A percentile compares a stretch with the other conserved stretches of the same genome.
Evolutionary conservation across 106 monocot genomes (phyloP).

Genomic region (Dioscorea dumetorum): DNA sequence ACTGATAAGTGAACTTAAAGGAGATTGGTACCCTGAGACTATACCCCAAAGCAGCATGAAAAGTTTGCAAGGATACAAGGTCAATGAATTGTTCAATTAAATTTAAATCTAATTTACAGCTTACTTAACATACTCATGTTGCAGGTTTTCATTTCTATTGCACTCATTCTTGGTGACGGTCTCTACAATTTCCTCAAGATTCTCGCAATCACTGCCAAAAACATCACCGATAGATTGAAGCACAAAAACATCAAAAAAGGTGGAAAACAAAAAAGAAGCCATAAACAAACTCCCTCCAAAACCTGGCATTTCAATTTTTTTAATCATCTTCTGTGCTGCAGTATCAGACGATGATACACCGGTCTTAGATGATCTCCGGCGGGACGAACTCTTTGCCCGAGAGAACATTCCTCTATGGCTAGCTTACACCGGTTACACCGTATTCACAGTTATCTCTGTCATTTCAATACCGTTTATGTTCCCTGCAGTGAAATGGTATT

Average conservation of each 20-base stretch:
- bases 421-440: conserved; percentile 48
- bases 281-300: not conserved
- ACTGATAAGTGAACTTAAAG: conserved; percentile 30
- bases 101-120: not conserved
- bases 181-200: conserved; percentile 83
- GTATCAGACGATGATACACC: conserved; percentile 22
- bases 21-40: conserved; percentile 39
- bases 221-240: conserved; percentile 31
- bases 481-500: conserved; percentile 66
- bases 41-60: conserved; percentile 29
- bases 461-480: conserved; percentile 76
- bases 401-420: conserved; percentile 75
- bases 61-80: conserved; percentile 61
- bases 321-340: not conserved
- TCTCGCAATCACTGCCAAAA: conserved; percentile 53
- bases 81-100: not conserved
- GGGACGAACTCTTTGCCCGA: conserved; percentile 53
- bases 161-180: conserved; percentile 83
- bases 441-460: conserved; percentile 46
- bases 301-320: no score
- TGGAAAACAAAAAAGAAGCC: not conserved
- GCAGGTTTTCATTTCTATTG: conserved; percentile 83
- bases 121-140: not conserved
- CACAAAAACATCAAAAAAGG: conserved; percentile 31
- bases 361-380: conserved; percentile 38